These are phyloP conservation scores for Monosporascus sp. DNA, from an alignment of 2,329 filamentous ascomycete genomes.

Conservation along the genomic window DNA sequence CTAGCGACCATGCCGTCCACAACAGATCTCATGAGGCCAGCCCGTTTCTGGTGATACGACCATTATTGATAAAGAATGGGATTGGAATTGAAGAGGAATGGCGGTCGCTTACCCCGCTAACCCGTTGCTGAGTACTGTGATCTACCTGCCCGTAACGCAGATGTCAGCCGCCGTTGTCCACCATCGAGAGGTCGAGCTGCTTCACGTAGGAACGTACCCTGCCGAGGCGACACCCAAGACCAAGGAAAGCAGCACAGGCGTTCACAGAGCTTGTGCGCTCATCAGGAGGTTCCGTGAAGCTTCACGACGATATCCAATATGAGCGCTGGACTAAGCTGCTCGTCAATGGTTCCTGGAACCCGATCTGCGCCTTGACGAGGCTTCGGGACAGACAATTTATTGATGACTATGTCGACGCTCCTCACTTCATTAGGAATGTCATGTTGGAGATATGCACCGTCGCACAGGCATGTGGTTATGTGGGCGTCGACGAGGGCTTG, in stretches of 20 bases:
- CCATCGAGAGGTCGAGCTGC: constrained; percentile 38
- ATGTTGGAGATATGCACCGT: constrained; percentile 29
- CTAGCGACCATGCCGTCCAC: constrained; percentile 18
- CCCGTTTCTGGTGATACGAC: constrained; percentile 30
- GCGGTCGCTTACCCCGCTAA: constrained; percentile 38
- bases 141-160: constrained; percentile 48
- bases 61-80: constrained; percentile 54
- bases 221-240: constrained; percentile 17
- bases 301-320: constrained; percentile 44
- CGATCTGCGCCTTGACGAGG: constrained; percentile 46
- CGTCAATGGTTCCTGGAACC: constrained; percentile 51
- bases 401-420: constrained; percentile 11
- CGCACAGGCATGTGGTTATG: constrained; percentile 28
- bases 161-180: constrained; percentile 39
- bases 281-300: constrained; percentile 35
- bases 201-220: constrained; percentile 47
- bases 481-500: constrained; percentile 19
- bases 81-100: constrained; percentile 49
- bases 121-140: constrained; percentile 45
- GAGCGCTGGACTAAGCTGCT: constrained; percentile 51
- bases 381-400: constrained; percentile 42
- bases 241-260: constrained; percentile 22
- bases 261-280: constrained; percentile 36
- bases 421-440: constrained; percentile 22
- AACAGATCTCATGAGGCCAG: constrained; percentile 22